Percentiles rank a stretch among this genome's conserved stretches.
These are phyloP conservation scores for Geoglossum cookeanum DNA, from an alignment of 2,329 filamentous ascomycete species.

Conservation along the genomic window DNA sequence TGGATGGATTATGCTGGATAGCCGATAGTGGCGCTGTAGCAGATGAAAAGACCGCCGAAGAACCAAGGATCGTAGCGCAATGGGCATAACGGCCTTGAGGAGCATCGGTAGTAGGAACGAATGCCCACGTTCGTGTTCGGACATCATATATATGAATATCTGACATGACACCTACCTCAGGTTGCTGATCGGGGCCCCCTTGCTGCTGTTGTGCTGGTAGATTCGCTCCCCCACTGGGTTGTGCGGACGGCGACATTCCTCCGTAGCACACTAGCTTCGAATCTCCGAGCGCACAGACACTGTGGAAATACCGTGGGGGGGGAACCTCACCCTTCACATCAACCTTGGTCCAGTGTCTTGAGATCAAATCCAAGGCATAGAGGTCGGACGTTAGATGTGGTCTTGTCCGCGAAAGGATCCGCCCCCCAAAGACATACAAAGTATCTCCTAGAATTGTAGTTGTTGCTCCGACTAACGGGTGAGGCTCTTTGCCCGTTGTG, in stretches of 20 bases:
- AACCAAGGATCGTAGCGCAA: constrained; percentile 81
- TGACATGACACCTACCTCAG: constrained; percentile 91
- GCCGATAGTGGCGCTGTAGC: constrained; percentile 67
- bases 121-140: constrained; percentile 64
- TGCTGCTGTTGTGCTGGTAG: constrained; percentile 24
- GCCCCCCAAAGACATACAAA: constrained; percentile 87
- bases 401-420: constrained; percentile 65
- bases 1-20: constrained; percentile 68
- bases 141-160: constrained; percentile 95
- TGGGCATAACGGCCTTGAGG: constrained; percentile 93
- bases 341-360: constrained; percentile 81
- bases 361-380: constrained; percentile 82
- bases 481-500: constrained; percentile 81
- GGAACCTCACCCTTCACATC: constrained; percentile 72
- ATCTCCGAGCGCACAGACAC: constrained; percentile 80
- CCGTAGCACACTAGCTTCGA: constrained; percentile 96
- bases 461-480: constrained; percentile 80
- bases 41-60: constrained; percentile 71
- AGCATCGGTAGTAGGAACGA: constrained; percentile 57
- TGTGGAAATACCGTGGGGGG: constrained; percentile 89
- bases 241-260: constrained; percentile 73
- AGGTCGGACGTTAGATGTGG: constrained; percentile 76
- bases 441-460: constrained; percentile 92
- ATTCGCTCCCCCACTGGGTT: constrained; percentile 23
- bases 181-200: constrained; percentile 41